These are phyloP conservation scores for Pichia pseudocactophila DNA, from an alignment of 805 yeast species.

Conservation along the genomic window DNA sequence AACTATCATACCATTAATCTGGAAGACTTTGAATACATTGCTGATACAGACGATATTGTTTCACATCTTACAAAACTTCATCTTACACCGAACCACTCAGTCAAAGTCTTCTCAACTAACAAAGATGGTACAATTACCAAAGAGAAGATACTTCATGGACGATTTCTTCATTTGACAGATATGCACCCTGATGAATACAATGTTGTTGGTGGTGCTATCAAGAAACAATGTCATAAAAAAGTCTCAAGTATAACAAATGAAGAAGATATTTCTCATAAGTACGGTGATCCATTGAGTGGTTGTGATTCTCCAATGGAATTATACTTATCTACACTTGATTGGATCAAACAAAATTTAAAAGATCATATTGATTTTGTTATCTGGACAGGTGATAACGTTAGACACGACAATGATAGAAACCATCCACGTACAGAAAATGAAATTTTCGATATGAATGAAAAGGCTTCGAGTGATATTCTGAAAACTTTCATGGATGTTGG, in stretches of 20 bases:
- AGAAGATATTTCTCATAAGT: slow-evolving; percentile 46
- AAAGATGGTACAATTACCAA: slow-evolving; percentile 1
- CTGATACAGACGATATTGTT: not conserved
- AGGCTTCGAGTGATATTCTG: slow-evolving; percentile 44
- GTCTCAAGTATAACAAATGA: slow-evolving; percentile 28
- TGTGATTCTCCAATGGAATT: slow-evolving; percentile 68
- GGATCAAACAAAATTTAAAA: slow-evolving; percentile 55
- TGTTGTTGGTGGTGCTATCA: slow-evolving; percentile 40
- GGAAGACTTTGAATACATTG: not conserved
- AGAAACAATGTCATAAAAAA: slow-evolving; percentile 45
- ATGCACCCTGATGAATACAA: slow-evolving; percentile 76
- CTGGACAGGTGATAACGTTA: slow-evolving; percentile 86
- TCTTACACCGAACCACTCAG: slow-evolving; percentile 33
- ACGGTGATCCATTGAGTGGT: slow-evolving; percentile 67
- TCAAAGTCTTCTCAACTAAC: slow-evolving; percentile 12
- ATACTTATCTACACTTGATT: slow-evolving; percentile 52
- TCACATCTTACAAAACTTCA: slow-evolving; percentile 28
- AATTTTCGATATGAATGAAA: slow-evolving; percentile 60
- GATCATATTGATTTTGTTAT: slow-evolving; percentile 79
- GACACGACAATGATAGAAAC: slow-evolving; percentile 74
- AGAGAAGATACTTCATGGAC: slow-evolving; percentile 44
- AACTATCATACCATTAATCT: not conserved
- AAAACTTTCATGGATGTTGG: slow-evolving; percentile 42
- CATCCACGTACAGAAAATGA: slow-evolving; percentile 66
- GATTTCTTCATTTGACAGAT: slow-evolving; percentile 81